Evolutionary conservation across 441 rosid genomes (phyloP), one percentile per base, ranked within the genome.

Genomic region (Theobroma grandiflorum): DNA sequence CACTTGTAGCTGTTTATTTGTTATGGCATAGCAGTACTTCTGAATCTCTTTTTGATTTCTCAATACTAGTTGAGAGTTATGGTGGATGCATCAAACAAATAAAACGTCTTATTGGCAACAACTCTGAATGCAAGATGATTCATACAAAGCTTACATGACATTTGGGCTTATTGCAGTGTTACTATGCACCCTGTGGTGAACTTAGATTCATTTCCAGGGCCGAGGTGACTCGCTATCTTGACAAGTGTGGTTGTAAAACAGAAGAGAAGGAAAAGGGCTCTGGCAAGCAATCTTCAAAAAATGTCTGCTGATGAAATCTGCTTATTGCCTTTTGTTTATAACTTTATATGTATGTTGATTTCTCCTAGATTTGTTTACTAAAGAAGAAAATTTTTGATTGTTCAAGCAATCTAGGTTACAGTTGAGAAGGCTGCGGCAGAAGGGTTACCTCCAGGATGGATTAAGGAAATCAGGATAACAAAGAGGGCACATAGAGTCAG

Each of bases 391-490:
- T 50, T 79, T 83, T 84, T 81, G 33, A 69, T 79, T 78, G 61
- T 84, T 75, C 81, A 82, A 81, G 84, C 84, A 80, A 85, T 83
- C 66, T 86, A 93, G 98, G 89, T 90, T 83, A 83, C 71, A 77
- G 75, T 84, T 37, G 96, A 92, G 90, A 92, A 83, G 88, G 87
- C 58, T 81, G 86, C 82, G 31, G 90, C 95, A 31, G 89, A 96
- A 82, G 98, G 96, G 45, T 89, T 94, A 73, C 98, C 98, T 69
- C 72, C 87, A 66, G 98, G 98, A 87, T 96, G 99, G 99, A 92
- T 82, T 85, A 93, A 93, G 90, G 92, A 96, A 86, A 78, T 91
- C 64, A 90, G 81, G 78, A 83, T 91, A 72, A 85, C 88, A 50
- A 90, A 85, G 92, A 87, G 76, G 77, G 91, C 85, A 47, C 77